Evolutionary conservation across 352 stramenopile genomes (phyloP).

Genomic region (Pythium dissotocum): DNA sequence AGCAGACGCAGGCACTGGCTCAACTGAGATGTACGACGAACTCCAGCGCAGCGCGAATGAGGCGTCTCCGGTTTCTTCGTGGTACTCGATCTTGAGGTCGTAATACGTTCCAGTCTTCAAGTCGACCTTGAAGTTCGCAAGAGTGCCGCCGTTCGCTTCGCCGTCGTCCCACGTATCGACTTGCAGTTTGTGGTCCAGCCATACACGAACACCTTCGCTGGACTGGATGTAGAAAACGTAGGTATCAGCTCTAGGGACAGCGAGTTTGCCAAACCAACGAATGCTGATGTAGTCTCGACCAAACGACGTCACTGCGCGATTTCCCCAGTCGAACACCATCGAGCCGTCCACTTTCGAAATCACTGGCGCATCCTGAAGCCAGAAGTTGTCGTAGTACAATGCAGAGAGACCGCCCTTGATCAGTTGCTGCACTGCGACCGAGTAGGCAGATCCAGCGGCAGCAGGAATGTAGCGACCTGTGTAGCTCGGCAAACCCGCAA

Average conservation of each 20-base stretch:
- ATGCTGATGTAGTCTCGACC: conserved; percentile 95
- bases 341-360: conserved; percentile 84
- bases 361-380: conserved; percentile 91
- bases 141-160: conserved; percentile 44
- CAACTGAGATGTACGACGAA: conserved; percentile 86
- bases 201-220: conserved; percentile 93
- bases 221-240: conserved; percentile 94
- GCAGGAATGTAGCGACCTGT: conserved; percentile 88
- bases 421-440: conserved; percentile 91
- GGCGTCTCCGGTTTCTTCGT: conserved; percentile 90
- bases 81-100: conserved; percentile 95
- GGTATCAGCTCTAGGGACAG: conserved; percentile 66
- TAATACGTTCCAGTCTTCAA: conserved; percentile 83
- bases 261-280: conserved; percentile 94
- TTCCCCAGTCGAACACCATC: conserved; percentile 90
- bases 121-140: conserved; percentile 65
- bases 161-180: conserved; percentile 91
- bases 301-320: conserved; percentile 90
- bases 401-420: conserved; percentile 86
- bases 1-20: conserved; percentile 76
- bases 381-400: conserved; percentile 97
- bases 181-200: conserved; percentile 90
- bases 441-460: conserved; percentile 66
- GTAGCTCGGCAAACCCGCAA: conserved; percentile 92
- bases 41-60: conserved; percentile 90